Evolutionary conservation across 2,329 filamentous ascomycete genomes (phyloP).

Genomic region (Nothomitra cinnamomea): DNA sequence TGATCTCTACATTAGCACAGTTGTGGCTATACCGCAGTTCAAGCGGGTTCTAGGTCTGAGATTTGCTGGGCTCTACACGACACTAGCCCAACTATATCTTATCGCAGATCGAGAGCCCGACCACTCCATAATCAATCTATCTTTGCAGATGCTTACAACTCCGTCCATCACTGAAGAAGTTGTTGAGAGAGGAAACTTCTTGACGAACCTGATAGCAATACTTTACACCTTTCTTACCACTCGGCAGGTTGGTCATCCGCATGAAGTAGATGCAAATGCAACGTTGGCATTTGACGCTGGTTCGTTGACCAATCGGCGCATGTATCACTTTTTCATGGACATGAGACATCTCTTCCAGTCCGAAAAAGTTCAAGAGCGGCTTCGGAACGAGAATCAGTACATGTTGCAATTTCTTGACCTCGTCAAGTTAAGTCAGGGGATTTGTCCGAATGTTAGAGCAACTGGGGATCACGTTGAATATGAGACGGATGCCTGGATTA

Average conservation of each 20-base stretch:
- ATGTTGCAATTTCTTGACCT: slow-evolving; percentile 88
- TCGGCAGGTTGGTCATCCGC: slow-evolving; percentile 84
- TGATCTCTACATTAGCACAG: slow-evolving; percentile 88
- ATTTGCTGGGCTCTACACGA: slow-evolving; percentile 91
- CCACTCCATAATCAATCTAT: slow-evolving; percentile 96
- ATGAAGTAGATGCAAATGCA: slow-evolving; percentile 70
- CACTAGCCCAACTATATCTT: slow-evolving; percentile 81
- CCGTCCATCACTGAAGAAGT: slow-evolving; percentile 94
- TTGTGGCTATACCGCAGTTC: slow-evolving; percentile 89
- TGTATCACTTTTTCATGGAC: slow-evolving; percentile 97
- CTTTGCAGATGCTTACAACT: slow-evolving; percentile 88
- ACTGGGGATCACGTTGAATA: slow-evolving; percentile 95
- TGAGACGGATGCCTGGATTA: slow-evolving; percentile 96
- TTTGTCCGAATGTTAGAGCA: slow-evolving; percentile 83
- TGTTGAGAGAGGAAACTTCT: slow-evolving; percentile 84
- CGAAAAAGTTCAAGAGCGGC: slow-evolving; percentile 68
- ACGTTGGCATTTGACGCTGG: slow-evolving; percentile 87
- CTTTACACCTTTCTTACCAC: slow-evolving; percentile 95
- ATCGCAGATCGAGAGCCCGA: slow-evolving; percentile 94
- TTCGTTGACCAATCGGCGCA: slow-evolving; percentile 81
- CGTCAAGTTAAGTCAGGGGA: slow-evolving; percentile 90
- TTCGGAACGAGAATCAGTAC: slow-evolving; percentile 73
- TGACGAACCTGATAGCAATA: slow-evolving; percentile 89
- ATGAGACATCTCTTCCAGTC: slow-evolving; percentile 81
- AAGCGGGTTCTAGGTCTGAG: slow-evolving; percentile 82